These are phyloP conservation scores for Mycena haematopus DNA, from an alignment of 768 basidiomycete genomes.

Conservation along the genomic window DNA sequence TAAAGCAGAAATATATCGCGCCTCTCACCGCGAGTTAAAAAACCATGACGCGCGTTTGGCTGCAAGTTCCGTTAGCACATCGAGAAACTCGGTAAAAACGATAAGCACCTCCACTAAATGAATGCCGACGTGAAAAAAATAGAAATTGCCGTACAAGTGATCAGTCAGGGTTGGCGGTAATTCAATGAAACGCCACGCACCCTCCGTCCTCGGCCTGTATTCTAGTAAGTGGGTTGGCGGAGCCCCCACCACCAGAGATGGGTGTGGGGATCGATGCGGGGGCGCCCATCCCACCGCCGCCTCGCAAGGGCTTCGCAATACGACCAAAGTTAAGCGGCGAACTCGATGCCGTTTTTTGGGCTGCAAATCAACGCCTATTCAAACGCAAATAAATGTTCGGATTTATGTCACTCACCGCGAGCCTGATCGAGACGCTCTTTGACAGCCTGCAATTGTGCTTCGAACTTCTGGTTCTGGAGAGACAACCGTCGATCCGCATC, in stretches of 20 bases:
- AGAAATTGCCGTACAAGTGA: conserved; percentile 33
- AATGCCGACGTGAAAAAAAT: conserved; percentile 5
- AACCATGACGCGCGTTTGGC: conserved; percentile 95
- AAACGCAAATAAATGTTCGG: conserved; percentile 19
- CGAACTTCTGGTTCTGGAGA: conserved; percentile 95
- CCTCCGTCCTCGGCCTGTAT: conserved; percentile 83
- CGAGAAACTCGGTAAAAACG: conserved; percentile 29
- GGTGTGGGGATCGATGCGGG: conserved; percentile 49
- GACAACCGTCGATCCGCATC: conserved; percentile 92
- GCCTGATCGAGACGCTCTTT: conserved; percentile 93
- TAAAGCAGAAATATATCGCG: conserved; percentile 25
- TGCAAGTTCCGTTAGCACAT: conserved; percentile 40
- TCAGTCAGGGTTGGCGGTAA: conserved; percentile 32
- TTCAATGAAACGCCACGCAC: conserved; percentile 48
- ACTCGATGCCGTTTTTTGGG: conserved; percentile 77
- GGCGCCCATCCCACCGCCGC: conserved; percentile 76
- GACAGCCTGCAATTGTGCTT: conserved; percentile 89
- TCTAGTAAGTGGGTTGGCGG: conserved; percentile 70
- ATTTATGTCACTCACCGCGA: conserved; percentile 64
- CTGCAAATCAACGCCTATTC: conserved; percentile 44
- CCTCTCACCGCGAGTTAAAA: conserved; percentile 77
- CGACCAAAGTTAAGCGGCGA: conserved; percentile 86
- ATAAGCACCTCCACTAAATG: conserved; percentile 47
- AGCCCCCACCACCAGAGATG: conserved; percentile 50
- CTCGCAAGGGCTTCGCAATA: conserved; percentile 95